Evolutionary conservation across 345 rosid species (phyloP).

Genomic region (Turritis glabra): DNA sequence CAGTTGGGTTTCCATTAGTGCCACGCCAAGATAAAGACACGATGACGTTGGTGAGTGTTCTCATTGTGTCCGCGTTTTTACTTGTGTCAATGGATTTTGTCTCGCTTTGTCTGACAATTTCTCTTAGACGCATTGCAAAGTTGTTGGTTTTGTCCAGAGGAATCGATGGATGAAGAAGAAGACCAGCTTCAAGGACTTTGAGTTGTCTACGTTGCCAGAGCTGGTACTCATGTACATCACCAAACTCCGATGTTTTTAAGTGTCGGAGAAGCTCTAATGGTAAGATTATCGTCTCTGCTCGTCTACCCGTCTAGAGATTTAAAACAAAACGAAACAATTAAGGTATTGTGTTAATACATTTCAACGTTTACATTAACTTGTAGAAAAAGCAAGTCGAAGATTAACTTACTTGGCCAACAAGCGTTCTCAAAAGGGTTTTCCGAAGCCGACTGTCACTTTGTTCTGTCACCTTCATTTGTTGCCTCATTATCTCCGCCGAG

Average conservation of each 20-base stretch:
- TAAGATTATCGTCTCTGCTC: conserved; percentile 82
- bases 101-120: conserved; percentile 53
- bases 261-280: conserved; percentile 92
- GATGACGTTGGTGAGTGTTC: conserved; percentile 63
- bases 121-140: conserved; percentile 56
- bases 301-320: conserved; percentile 62
- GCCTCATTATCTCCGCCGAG: conserved; percentile 93
- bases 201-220: conserved; percentile 85
- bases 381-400: conserved; percentile 1
- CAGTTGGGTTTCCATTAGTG: conserved; percentile 55
- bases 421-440: conserved; percentile 83
- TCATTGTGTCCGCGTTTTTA: conserved; percentile 72
- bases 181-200: conserved; percentile 73
- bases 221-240: conserved; percentile 69
- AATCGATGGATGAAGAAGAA: conserved; percentile 69
- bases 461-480: conserved; percentile 91
- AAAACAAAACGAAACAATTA: neutral
- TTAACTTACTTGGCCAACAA: conserved; percentile 84
- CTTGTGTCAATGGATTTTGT: conserved; percentile 56
- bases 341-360: neutral
- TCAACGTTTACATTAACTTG: conserved; percentile 1
- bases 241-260: conserved; percentile 74
- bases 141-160: conserved; percentile 66
- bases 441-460: conserved; percentile 80
- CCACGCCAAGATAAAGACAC: conserved; percentile 79